These are phyloP conservation scores for Sarocladiaceae sp. DNA, from an alignment of 2,329 filamentous ascomycete species.

Conservation along the genomic window DNA sequence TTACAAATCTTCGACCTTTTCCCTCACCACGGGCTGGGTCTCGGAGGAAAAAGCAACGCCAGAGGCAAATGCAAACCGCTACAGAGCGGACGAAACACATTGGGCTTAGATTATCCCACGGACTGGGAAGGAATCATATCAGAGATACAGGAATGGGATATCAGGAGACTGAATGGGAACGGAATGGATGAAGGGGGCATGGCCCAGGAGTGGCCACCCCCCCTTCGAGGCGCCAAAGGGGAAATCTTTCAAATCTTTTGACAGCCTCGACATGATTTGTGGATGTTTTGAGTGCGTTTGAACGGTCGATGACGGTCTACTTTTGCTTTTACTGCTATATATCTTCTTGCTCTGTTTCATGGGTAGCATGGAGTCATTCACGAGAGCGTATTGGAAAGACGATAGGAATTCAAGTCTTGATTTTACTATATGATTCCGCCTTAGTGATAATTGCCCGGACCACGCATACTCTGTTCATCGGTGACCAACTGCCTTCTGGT, in stretches of 20 bases:
- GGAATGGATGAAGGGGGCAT: background rate
- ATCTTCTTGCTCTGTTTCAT: background rate
- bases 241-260: background rate
- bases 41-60: background rate
- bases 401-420: background rate
- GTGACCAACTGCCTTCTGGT: no score
- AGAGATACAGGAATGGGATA: background rate
- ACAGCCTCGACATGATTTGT: background rate
- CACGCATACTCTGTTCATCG: no score
- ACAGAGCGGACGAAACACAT: background rate
- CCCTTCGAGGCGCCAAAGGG: background rate
- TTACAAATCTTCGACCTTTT: background rate
- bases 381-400: background rate
- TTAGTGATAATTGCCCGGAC: no score
- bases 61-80: background rate
- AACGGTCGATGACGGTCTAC: background rate
- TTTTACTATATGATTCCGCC: no score
- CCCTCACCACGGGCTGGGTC: background rate
- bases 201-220: background rate
- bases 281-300: background rate
- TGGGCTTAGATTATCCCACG: background rate
- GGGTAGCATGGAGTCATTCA: slow-evolving; percentile 3
- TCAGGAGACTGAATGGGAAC: no score
- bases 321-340: background rate
- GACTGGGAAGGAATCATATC: background rate